Evolutionary conservation across 2,329 filamentous ascomycete species (phyloP).

Genomic region (Fusarium hainanense): DNA sequence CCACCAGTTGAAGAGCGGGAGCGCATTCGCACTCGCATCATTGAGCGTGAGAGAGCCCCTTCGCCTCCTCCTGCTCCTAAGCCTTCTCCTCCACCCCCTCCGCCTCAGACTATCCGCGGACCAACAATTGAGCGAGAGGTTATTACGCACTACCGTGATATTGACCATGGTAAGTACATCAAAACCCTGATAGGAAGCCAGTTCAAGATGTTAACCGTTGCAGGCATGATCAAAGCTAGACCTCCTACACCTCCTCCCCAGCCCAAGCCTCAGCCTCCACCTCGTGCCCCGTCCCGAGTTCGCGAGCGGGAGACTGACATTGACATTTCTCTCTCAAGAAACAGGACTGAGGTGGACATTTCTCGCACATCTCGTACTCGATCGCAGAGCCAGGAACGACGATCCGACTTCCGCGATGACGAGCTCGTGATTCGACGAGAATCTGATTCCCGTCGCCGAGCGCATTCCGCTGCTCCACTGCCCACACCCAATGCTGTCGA

Average conservation of each 20-base stretch:
- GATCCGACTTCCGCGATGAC: slow-evolving; percentile 66
- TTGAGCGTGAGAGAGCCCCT: slow-evolving; percentile 56
- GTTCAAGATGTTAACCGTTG: slow-evolving; percentile 19
- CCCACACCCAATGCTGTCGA: slow-evolving; percentile 53
- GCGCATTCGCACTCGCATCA: slow-evolving; percentile 61
- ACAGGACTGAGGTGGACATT: slow-evolving; percentile 69
- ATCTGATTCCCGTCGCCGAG: slow-evolving; percentile 61
- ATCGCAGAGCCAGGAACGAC: slow-evolving; percentile 55
- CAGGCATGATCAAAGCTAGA: slow-evolving; percentile 59
- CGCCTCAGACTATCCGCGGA: slow-evolving; percentile 74
- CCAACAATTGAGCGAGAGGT: slow-evolving; percentile 89
- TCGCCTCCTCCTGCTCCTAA: slow-evolving; percentile 54
- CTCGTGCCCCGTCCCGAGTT: slow-evolving; percentile 57
- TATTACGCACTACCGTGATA: slow-evolving; percentile 87
- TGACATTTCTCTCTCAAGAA: slow-evolving; percentile 67
- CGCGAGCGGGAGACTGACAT: slow-evolving; percentile 69
- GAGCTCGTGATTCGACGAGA: slow-evolving; percentile 73
- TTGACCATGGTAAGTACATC: slow-evolving; percentile 78
- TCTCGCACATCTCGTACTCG: slow-evolving; percentile 53
- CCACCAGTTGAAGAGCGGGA: slow-evolving; percentile 53
- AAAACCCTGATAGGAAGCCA: not conserved
- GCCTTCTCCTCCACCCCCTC: slow-evolving; percentile 67
- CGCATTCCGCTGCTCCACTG: slow-evolving; percentile 62
- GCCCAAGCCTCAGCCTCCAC: slow-evolving; percentile 56
- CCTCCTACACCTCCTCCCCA: slow-evolving; percentile 61